These are phyloP conservation scores for Daldinia concentrica DNA, from an alignment of 495 filamentous ascomycete species.

Conservation along the genomic window DNA sequence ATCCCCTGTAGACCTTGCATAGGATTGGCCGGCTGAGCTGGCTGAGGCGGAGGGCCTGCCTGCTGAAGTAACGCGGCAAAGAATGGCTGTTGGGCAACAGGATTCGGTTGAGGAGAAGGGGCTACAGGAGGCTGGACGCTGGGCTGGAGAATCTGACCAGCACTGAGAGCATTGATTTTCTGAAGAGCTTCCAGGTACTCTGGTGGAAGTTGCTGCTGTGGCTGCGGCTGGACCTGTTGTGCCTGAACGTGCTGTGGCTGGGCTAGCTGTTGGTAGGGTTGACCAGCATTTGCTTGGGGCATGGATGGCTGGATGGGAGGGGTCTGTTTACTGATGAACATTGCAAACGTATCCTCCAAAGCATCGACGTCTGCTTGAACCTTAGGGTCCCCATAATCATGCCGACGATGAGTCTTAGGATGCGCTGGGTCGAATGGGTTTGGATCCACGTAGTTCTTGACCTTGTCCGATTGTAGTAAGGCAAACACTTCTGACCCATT, in stretches of 20 bases:
- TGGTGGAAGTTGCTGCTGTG: constrained; percentile 3
- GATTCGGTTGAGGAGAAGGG: not conserved
- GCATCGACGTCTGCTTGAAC: constrained; percentile 45
- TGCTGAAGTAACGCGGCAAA: not conserved
- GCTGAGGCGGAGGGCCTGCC: not conserved
- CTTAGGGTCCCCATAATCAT: constrained; percentile 47
- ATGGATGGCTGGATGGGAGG: constrained; percentile 47
- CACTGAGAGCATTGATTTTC: constrained; percentile 20
- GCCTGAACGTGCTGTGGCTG: constrained; percentile 24
- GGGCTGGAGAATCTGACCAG: constrained; percentile 43
- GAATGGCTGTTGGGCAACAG: not conserved
- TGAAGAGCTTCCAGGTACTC: constrained; percentile 32
- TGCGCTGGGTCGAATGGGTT: constrained; percentile 46
- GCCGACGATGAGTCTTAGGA: constrained; percentile 40
- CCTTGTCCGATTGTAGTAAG: constrained; percentile 49
- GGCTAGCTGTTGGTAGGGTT: constrained; percentile 10
- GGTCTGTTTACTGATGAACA: constrained; percentile 45
- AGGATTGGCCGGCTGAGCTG: not conserved
- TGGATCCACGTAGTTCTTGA: constrained; percentile 46
- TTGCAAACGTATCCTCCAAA: constrained; percentile 44
- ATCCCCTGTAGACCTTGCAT: not conserved
- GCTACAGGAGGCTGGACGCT: constrained; percentile 8
- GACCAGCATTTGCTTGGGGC: constrained; percentile 11
- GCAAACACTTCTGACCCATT: constrained; percentile 26
- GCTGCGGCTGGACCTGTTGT: constrained; percentile 44